Base-by-base conservation (phyloP, 139 green algal species). In the Coccomyxa sp. region DNA sequence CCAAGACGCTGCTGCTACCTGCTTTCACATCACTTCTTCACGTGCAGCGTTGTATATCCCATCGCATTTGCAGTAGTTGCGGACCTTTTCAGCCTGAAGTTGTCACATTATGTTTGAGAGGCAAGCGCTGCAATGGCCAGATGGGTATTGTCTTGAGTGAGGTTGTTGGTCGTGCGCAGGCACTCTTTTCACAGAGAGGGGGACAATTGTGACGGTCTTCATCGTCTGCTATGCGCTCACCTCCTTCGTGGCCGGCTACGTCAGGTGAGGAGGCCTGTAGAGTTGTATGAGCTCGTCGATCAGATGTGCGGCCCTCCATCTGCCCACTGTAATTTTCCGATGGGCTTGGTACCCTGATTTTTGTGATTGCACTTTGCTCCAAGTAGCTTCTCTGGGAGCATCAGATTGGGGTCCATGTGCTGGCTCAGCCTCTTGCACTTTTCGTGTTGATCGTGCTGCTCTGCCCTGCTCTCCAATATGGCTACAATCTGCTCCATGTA, bases 161-260 rank as follows among this genome's bases (percentile, higher is more conserved):
- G 23, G 13, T 63, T 60, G 76, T 4, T 59, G 32, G 3, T 27
- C 16, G 31, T 25, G 38, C 16, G 66, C 84, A 82, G 84, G 86
- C 76, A 89, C 91, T 0, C 84, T 93, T 68, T 94, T 93, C 86
- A 87, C 89, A 82, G 92, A 95, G 88, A 84, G 96, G 11, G 96
- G 96, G 76, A 94, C 93, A 17, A 97, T 99, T 82, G 86, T 98
- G 17, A 98, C 96, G 15, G 92, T 93, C 30, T 96, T 98, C 89
- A 99, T 99, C 84, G 89, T 97, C 74, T 95, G 87, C 82, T 99
- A 98, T 86, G 93, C 96, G 0, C 89, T 99, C 4, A 98, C 95
- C 78, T 94, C 90, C 23, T 95, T 98, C 58, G 86, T 98, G 38
- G 92, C 89, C 67, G 95, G 86, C 67, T 90, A 86, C 63, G 83